Conservation (phyloP, 768 basidiomycete species). For the Mycena olivaceomarginata region DNA sequence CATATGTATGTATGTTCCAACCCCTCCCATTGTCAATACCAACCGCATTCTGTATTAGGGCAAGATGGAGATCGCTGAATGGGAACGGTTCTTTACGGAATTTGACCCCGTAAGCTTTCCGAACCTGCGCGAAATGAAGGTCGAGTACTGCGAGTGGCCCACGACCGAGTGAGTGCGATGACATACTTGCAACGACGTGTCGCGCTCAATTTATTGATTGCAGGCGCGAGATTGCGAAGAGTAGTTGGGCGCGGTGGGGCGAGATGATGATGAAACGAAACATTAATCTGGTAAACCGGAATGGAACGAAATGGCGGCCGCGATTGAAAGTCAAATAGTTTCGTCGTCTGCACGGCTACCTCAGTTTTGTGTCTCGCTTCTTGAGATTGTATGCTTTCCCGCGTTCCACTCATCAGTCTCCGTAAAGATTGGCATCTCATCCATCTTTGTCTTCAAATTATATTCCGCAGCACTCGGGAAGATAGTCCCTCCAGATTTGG, state of each 20-base stretch:
- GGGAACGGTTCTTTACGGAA: conserved; percentile 14
- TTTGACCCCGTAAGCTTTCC: conserved; percentile 15
- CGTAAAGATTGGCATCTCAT: no score
- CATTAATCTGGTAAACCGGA: conserved; percentile 3
- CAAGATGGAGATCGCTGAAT: background rate
- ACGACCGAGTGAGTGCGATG: background rate
- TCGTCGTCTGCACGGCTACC: no score
- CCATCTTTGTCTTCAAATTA: no score
- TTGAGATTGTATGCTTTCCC: no score
- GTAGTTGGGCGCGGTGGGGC: conserved; percentile 10
- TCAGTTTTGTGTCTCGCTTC: no score
- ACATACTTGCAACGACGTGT: background rate
- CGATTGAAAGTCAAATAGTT: conserved; percentile 20
- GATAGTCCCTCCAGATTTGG: no score
- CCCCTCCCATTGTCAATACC: background rate
- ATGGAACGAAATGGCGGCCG: conserved; percentile 24
- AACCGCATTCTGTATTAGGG: background rate
- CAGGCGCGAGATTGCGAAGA: conserved; percentile 21
- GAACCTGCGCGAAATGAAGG: conserved; percentile 26
- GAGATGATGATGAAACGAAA: background rate
- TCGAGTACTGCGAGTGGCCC: conserved; percentile 29
- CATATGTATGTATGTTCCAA: background rate
- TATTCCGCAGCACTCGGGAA: no score
- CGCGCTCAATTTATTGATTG: background rate
- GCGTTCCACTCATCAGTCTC: no score